A percentile compares a stretch with the other conserved stretches of the same genome.
phyloP scores from a whole-genome alignment of 805 yeast species.

The Wickerhamomyces chaumierensis region DNA sequence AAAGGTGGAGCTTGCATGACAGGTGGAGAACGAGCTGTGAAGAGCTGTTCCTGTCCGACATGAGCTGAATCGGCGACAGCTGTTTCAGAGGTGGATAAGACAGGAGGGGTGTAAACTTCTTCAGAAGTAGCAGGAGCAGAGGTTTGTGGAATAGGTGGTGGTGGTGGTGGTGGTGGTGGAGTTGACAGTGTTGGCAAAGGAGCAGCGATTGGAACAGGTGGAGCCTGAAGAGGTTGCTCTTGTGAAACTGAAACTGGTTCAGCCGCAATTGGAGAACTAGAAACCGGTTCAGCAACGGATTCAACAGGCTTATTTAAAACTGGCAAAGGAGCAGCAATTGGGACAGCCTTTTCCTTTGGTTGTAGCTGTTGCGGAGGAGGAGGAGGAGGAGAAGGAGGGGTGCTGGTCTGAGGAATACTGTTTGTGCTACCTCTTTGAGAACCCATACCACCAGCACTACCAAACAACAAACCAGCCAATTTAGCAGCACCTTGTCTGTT shows the following conservation, averaged over 20 bases:
- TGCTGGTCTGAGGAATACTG: conserved; percentile 10
- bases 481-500: conserved; percentile 21
- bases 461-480: conserved; percentile 17
- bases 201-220: conserved; percentile 6
- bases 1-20: conserved; percentile 12
- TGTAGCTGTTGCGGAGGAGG: conserved; percentile 14
- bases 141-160: not conserved
- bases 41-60: not conserved
- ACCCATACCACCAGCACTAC: conserved; percentile 12
- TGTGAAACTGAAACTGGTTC: not conserved
- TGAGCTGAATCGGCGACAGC: not conserved
- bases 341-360: conserved; percentile 1
- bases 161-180: not conserved
- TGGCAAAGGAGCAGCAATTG: conserved; percentile 5
- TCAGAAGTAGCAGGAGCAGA: conserved; percentile 1
- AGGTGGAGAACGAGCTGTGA: not conserved
- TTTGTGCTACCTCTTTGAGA: conserved; percentile 13
- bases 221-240: not conserved
- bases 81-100: not conserved
- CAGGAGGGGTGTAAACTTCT: conserved; percentile 2
- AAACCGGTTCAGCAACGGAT: not conserved
- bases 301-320: conserved; percentile 1
- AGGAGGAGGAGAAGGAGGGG: conserved; percentile 18
- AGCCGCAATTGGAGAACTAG: not conserved
- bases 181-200: conserved; percentile 5